Base-by-base conservation (phyloP, 192 early-diverging fungal genomes). In the Chytriomyces hyalinus region DNA sequence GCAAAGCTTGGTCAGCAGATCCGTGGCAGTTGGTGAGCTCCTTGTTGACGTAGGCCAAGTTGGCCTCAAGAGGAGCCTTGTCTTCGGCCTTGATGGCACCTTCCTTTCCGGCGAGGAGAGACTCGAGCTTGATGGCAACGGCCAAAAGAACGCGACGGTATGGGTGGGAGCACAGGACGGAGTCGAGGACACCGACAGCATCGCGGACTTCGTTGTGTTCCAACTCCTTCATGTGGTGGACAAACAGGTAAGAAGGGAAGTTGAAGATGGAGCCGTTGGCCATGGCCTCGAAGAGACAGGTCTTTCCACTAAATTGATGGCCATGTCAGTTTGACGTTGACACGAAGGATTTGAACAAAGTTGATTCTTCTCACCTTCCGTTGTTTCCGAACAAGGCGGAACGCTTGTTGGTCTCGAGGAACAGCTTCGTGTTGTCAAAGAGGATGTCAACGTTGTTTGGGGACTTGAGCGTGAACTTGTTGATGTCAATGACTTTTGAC, bases 1-100 rank as follows among this genome's bases (percentile, higher is more conserved):
- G 44, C 17, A 73, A 61, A 28, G 71, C 71, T 67, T 93, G 86
- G 79, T 89, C 90, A 71, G 89, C 93, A 7, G 91, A 80, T 9
- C 90, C 87, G 61, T 92, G 93, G 88, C 93, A 93, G 70, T 92
- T 92, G 67, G 92, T 91, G 73, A 95, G 79, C 80, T 93, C 89
- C 44, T 90, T 92, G 60, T 91, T 90, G 75, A 92, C 91, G 80
- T 94, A 94, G 78, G 93, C 90, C 62, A 92, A 84, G 90, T 94
- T 92, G 62, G 8, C 44, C 8, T 61, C 47, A 2, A 95, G 85
- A 62, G 94, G 93, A 28, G 92, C 87, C 84, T 93, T 93, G 78
- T 93, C 94, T 78, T 82, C 86, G 83, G 92, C 92, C 85, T 93
- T 93, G 81, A 89, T 86, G 72, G 91, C 93, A 89, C 91, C 92